phyloP scores from a whole-genome alignment of 108 stramenopile species.

The Fistulifera pelliculosa region DNA sequence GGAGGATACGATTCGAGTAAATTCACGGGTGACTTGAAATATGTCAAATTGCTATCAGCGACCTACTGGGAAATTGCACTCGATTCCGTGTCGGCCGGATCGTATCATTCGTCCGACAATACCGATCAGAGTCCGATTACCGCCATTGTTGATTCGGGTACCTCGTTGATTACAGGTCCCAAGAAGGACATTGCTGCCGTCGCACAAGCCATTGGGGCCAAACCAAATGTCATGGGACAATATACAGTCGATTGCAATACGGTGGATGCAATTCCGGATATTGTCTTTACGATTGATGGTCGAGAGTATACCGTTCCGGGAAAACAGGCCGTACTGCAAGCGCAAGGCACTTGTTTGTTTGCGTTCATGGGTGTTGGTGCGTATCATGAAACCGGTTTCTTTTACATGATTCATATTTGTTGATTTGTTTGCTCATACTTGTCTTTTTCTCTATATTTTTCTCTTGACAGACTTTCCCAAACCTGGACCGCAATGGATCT shows the following conservation, averaged over 20 bases:
- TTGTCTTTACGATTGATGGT: constrained; percentile 79
- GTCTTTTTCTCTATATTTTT: constrained; percentile 2
- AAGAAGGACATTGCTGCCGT: constrained; percentile 53
- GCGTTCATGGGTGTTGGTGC: constrained; percentile 97
- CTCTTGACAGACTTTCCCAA: constrained; percentile 20
- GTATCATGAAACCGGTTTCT: constrained; percentile 26
- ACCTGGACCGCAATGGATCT: constrained; percentile 87
- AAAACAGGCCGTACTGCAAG: constrained; percentile 80
- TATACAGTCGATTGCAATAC: constrained; percentile 87
- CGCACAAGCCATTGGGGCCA: constrained; percentile 80
- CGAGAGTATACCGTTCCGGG: constrained; percentile 73
- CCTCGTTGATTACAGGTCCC: constrained; percentile 89
- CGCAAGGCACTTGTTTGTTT: constrained; percentile 80
- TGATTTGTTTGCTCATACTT: not conserved
- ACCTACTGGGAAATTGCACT: constrained; percentile 91
- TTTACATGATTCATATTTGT: not conserved
- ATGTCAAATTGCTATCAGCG: constrained; percentile 62
- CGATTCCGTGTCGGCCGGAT: constrained; percentile 53
- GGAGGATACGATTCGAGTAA: constrained; percentile 85
- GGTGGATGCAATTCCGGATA: constrained; percentile 59
- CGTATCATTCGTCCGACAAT: constrained; percentile 22
- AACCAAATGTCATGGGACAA: constrained; percentile 78
- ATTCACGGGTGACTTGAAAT: constrained; percentile 70
- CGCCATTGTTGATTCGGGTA: constrained; percentile 95
- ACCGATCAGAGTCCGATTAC: constrained; percentile 21